phyloP scores from a whole-genome alignment of 2,329 filamentous ascomycete genomes.

The Escovopsis sp. region DNA sequence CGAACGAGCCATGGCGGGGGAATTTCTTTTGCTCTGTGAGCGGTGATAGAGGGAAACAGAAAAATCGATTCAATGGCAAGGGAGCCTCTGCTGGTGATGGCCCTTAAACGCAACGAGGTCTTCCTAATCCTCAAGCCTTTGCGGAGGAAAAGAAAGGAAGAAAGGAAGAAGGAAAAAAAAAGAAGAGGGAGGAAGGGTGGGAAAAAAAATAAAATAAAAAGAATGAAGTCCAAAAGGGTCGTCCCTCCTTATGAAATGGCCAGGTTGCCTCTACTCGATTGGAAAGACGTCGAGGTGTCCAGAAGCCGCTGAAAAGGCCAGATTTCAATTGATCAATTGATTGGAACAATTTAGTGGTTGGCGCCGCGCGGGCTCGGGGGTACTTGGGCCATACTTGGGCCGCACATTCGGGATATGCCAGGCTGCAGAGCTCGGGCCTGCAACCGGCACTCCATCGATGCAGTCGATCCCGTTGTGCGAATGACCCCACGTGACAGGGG shows the following conservation, averaged over 20 bases:
- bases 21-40: background rate
- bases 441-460: too few species aligned
- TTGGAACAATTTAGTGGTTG: too few species aligned
- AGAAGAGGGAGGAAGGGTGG: constrained; percentile 3
- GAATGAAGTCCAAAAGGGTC: too few species aligned
- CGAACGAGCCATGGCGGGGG: constrained; percentile 37
- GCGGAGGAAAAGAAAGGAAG: constrained; percentile 9
- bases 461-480: too few species aligned
- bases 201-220: background rate
- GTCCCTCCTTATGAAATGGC: too few species aligned
- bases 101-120: constrained; percentile 14
- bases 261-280: too few species aligned
- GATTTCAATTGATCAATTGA: constrained; percentile 24
- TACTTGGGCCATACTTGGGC: background rate
- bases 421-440: too few species aligned
- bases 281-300: constrained; percentile 29
- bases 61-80: constrained; percentile 4
- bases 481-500: too few species aligned
- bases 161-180: constrained; percentile 14
- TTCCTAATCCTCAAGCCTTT: constrained; percentile 14
- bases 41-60: constrained; percentile 8
- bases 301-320: constrained; percentile 32
- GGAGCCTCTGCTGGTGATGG: constrained; percentile 10
- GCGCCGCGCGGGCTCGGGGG: background rate
- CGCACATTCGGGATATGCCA: too few species aligned